Conservation (phyloP, 805 yeast genomes). For the Cyberlindnera amylophila region DNA sequence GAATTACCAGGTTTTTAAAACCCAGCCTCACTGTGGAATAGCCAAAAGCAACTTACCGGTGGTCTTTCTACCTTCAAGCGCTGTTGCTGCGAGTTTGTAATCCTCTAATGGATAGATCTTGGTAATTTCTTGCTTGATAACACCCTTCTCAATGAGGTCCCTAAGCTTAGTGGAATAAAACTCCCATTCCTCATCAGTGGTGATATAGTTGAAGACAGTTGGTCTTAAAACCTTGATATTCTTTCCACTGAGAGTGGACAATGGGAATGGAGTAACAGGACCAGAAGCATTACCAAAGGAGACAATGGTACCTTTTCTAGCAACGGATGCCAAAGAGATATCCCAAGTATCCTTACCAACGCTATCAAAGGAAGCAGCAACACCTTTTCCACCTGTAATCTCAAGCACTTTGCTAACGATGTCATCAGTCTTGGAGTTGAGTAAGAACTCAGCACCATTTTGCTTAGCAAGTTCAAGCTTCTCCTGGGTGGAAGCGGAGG, state of each 20-base stretch:
- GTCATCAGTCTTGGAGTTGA: constrained; percentile 54
- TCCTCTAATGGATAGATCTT: constrained; percentile 58
- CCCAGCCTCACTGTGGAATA: too few relatives aligned
- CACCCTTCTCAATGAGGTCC: constrained; percentile 41
- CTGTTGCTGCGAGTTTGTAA: constrained; percentile 57
- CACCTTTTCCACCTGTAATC: constrained; percentile 65
- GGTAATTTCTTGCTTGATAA: constrained; percentile 47
- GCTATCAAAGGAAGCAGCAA: constrained; percentile 64
- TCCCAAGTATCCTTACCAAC: constrained; percentile 78
- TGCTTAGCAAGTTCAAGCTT: constrained; percentile 63
- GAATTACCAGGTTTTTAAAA: too few relatives aligned
- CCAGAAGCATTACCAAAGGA: constrained; percentile 89
- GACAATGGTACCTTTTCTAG: constrained; percentile 69
- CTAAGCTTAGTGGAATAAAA: constrained; percentile 40
- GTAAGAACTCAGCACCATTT: constrained; percentile 73
- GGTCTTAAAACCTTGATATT: constrained; percentile 68
- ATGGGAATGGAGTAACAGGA: constrained; percentile 62
- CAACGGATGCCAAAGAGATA: constrained; percentile 54
- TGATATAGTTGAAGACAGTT: constrained; percentile 48
- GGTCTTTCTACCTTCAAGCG: constrained; percentile 63
- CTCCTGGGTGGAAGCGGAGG: constrained; percentile 74
- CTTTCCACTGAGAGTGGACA: constrained; percentile 51
- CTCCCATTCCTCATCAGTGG: constrained; percentile 53
- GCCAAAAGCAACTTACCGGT: too few relatives aligned
- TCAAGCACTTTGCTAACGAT: constrained; percentile 52